Percentiles rank a stretch among this genome's conserved stretches.
Conservation (phyloP, 805 yeast species). For the Starmerella asiatica region DNA sequence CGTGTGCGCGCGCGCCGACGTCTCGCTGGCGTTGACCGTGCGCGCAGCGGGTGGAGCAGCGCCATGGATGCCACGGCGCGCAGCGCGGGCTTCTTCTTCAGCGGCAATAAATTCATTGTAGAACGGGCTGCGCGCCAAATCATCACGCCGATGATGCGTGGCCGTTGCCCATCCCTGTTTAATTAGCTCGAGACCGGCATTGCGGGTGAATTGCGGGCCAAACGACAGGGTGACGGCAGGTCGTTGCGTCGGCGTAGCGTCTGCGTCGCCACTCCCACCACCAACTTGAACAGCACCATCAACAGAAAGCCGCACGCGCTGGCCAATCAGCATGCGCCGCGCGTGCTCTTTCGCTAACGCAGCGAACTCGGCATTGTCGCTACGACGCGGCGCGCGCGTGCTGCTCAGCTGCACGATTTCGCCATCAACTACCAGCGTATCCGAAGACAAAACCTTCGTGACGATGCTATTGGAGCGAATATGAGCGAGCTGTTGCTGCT, state of each 20-base stretch:
- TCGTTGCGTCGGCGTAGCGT: constrained; percentile 50
- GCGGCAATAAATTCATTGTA: constrained; percentile 69
- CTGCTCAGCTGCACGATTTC: constrained; percentile 64
- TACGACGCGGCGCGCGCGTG: constrained; percentile 56
- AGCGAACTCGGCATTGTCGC: constrained; percentile 41
- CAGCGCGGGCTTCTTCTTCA: constrained; percentile 45
- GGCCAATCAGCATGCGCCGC: constrained; percentile 57
- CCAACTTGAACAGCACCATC: constrained; percentile 41
- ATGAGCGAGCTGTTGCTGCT: constrained; percentile 25
- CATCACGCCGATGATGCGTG: constrained; percentile 61
- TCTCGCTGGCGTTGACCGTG: constrained; percentile 68
- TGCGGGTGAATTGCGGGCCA: constrained; percentile 33
- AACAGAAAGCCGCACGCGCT: constrained; percentile 44
- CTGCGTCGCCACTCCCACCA: constrained; percentile 28
- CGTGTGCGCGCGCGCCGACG: constrained; percentile 55
- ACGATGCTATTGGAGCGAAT: constrained; percentile 38
- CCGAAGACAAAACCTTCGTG: constrained; percentile 51
- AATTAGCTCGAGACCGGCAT: constrained; percentile 49
- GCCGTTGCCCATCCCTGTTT: constrained; percentile 64
- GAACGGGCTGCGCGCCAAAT: constrained; percentile 51
- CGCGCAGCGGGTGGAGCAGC: constrained; percentile 33
- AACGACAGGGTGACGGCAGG: constrained; percentile 46
- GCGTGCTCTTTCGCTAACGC: constrained; percentile 62
- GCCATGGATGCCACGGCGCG: constrained; percentile 49
- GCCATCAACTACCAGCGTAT: constrained; percentile 46